These are phyloP conservation scores for Calocybe cyanea DNA, from an alignment of 768 basidiomycete species.

Conservation along the genomic window DNA sequence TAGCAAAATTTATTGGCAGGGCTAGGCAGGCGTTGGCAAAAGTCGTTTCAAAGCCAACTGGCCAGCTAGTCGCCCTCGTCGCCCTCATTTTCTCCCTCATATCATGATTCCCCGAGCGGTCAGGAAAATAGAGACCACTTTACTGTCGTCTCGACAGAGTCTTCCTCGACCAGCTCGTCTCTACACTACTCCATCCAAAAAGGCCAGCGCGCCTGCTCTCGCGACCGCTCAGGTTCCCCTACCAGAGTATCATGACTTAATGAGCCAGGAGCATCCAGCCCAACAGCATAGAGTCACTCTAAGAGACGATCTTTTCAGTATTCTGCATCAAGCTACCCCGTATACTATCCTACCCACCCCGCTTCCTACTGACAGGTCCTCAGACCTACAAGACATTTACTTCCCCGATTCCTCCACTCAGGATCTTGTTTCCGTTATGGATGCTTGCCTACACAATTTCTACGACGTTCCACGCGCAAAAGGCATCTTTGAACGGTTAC, in stretches of 20 bases:
- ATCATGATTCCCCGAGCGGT: conserved; percentile 39
- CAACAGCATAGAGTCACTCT: conserved; percentile 7
- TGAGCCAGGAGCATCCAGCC: conserved; percentile 9
- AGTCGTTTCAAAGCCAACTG: too few species aligned
- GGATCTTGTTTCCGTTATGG: conserved; percentile 74
- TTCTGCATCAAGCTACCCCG: conserved; percentile 42
- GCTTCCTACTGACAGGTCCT: conserved; percentile 42
- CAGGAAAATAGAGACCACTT: conserved; percentile 38
- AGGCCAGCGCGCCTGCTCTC: conserved; percentile 47
- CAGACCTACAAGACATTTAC: conserved; percentile 42
- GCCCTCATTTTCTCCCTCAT: not conserved
- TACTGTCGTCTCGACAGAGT: conserved; percentile 60
- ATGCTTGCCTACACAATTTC: conserved; percentile 73
- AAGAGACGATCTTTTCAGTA: conserved; percentile 41
- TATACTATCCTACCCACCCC: conserved; percentile 68
- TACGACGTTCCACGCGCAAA: conserved; percentile 78
- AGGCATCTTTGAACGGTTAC: conserved; percentile 64
- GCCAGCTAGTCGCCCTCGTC: not conserved
- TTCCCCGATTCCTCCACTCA: conserved; percentile 64
- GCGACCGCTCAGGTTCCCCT: conserved; percentile 37
- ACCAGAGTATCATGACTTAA: conserved; percentile 37
- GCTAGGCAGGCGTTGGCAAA: not conserved
- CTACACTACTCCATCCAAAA: conserved; percentile 65
- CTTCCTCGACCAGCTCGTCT: conserved; percentile 69
- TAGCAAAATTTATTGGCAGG: not conserved